phyloP scores from a whole-genome alignment of 768 basidiomycete genomes.

The Boletus pseudopeckii region DNA sequence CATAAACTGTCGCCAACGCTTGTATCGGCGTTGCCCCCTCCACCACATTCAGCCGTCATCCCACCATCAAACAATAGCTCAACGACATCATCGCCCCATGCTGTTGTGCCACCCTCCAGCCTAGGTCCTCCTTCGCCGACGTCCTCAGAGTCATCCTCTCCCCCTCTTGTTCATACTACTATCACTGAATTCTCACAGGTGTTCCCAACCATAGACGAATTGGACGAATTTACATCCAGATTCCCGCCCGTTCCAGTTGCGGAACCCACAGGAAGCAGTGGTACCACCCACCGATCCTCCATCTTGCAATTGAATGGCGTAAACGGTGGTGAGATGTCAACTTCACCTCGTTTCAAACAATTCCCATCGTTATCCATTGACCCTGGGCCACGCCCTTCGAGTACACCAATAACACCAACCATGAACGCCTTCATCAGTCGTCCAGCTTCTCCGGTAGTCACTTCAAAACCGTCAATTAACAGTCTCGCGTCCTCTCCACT shows the following conservation, averaged over 20 bases:
- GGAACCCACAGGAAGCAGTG: conserved; percentile 34
- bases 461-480: conserved; percentile 42
- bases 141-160: conserved; percentile 66
- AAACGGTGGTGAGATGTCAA: conserved; percentile 30
- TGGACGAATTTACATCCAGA: conserved; percentile 53
- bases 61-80: conserved; percentile 30
- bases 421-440: conserved; percentile 56
- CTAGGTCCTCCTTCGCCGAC: conserved; percentile 76
- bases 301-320: conserved; percentile 30
- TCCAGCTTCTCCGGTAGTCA: conserved; percentile 55
- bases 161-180: conserved; percentile 39
- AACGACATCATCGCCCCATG: conserved; percentile 50
- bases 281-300: conserved; percentile 5
- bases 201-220: conserved; percentile 78
- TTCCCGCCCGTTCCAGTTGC: conserved; percentile 50
- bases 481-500: conserved; percentile 33
- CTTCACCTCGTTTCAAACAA: conserved; percentile 29
- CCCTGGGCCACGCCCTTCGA: conserved; percentile 57
- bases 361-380: conserved; percentile 46
- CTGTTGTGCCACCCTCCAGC: conserved; percentile 64
- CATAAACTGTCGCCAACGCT: conserved; percentile 40
- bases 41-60: conserved; percentile 9
- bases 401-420: conserved; percentile 63
- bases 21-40: conserved; percentile 28
- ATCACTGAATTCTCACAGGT: conserved; percentile 58